These are phyloP conservation scores for Tetraselmis chui DNA, from an alignment of 139 green algal species.

Conservation along the genomic window DNA sequence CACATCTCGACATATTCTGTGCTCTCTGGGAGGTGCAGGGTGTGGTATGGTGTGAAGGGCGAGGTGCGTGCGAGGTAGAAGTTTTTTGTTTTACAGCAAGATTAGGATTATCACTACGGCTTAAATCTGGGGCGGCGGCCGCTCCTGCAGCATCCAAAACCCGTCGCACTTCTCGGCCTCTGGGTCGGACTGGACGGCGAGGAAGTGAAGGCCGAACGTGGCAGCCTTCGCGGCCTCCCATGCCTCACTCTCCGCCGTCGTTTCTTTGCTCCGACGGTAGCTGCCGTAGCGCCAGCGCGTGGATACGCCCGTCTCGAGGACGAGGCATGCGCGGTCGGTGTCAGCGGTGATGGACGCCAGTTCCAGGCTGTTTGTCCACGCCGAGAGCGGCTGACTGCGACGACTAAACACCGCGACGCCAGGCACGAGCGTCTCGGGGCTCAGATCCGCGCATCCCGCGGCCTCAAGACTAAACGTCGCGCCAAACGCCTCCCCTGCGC, in stretches of 20 bases:
- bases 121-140: conserved; percentile 58
- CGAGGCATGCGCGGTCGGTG: conserved; percentile 66
- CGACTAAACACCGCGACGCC: conserved; percentile 89
- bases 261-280: conserved; percentile 66
- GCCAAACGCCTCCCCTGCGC: conserved; percentile 59
- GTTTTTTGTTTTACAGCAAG: no score
- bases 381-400: conserved; percentile 78
- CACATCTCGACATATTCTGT: no score
- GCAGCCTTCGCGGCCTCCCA: conserved; percentile 88
- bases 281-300: conserved; percentile 83
- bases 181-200: conserved; percentile 86
- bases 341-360: conserved; percentile 74
- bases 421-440: conserved; percentile 45
- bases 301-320: conserved; percentile 93
- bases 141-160: conserved; percentile 88
- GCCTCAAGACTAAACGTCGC: conserved; percentile 39
- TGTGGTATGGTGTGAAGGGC: neutral
- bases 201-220: conserved; percentile 86
- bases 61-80: neutral
- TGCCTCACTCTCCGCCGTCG: conserved; percentile 66
- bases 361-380: conserved; percentile 93
- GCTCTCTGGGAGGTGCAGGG: no score
- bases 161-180: conserved; percentile 79
- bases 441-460: conserved; percentile 29
- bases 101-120: no score